Conservation (phyloP, 257 asterid species). For the Misopates orontium region DNA sequence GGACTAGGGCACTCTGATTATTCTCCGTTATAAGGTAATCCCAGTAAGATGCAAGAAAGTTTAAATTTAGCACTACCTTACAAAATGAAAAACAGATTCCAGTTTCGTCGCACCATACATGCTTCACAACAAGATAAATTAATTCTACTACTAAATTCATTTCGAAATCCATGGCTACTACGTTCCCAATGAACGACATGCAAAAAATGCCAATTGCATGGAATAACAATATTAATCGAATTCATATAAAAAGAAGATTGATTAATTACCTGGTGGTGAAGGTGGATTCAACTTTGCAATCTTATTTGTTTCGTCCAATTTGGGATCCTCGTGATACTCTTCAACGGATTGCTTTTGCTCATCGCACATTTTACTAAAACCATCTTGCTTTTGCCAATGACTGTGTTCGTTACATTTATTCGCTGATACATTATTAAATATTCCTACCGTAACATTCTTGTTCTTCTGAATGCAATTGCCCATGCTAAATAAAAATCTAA, state of each 20-base stretch:
- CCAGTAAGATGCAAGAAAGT: too few species aligned
- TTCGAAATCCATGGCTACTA: not conserved
- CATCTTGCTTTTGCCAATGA: slow-evolving; percentile 1
- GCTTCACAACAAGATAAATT: too few species aligned
- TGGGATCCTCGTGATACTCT: not conserved
- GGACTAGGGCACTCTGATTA: too few species aligned
- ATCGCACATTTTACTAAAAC: not conserved
- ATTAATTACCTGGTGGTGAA: slow-evolving; percentile 31
- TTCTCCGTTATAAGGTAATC: too few species aligned
- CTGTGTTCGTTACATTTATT: not conserved
- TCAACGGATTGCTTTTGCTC: not conserved
- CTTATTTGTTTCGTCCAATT: not conserved
- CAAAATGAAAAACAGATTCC: too few species aligned
- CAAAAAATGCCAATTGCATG: too few species aligned
- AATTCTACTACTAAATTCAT: too few species aligned
- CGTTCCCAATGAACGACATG: not conserved
- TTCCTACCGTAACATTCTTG: slow-evolving; percentile 16
- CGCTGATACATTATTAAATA: slow-evolving; percentile 9
- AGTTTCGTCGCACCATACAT: too few species aligned
- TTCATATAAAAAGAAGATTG: not conserved
- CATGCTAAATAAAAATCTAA: slow-evolving; percentile 28
- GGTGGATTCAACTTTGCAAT: slow-evolving; percentile 14
- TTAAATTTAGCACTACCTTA: too few species aligned
- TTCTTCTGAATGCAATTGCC: slow-evolving; percentile 44
- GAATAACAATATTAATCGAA: not conserved